Base-by-base conservation (phyloP, 1,284 basidiomycete genomes). In the Amylostereum chailletii region DNA sequence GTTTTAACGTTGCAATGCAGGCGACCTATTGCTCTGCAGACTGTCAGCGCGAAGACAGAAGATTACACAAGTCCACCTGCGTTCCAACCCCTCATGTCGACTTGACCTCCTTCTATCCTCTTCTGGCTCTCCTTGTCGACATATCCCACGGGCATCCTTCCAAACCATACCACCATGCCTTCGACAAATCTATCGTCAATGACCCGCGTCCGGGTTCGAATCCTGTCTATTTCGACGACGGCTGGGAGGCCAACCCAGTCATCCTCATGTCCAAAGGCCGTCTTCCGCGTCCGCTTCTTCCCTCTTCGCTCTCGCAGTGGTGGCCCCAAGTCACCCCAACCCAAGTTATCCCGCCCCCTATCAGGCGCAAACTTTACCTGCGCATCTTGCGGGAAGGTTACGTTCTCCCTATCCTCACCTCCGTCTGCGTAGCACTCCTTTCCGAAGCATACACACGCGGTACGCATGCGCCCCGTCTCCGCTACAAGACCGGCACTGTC, bases 381-480 rank as follows among this genome's bases (percentile, higher is more conserved):
- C 57, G 70, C 9, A 65, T 73, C 44, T 3, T 57, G 1, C 56
- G 59, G 2, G 67, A 72, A 50, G 69, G 70, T 3, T 55, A 59
- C 42, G 54, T 62, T 2, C 58, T 72, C 2, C 63, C 65, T 5
- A 64, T 67, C 44, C 46, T 67, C 19, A 64, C 63, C 4, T 57
- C 68, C 3, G 53, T 68, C 10, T 60, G 61, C 46, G 44, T 70
- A 4, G 59, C 62, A 0, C 51, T 72, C 4, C 60, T 72, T 3
- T 54, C 64, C 2, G 66, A 68, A 46, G 65, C 73, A 50, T 74
- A 71, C 58, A 70, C 68, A 1, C 69, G 71, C 2, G 66, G 62
- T 19, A 56, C 58, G n/a, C 58, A 53, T 2, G 64, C 68, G 3
- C 53, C 65, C 3, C 64, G 71, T 3, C 58, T 76, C 11, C 57